Evolutionary conservation across 2,329 filamentous ascomycete genomes (phyloP), one percentile per base, ranked within the genome.

Genomic region (Penicillium frequentans): DNA sequence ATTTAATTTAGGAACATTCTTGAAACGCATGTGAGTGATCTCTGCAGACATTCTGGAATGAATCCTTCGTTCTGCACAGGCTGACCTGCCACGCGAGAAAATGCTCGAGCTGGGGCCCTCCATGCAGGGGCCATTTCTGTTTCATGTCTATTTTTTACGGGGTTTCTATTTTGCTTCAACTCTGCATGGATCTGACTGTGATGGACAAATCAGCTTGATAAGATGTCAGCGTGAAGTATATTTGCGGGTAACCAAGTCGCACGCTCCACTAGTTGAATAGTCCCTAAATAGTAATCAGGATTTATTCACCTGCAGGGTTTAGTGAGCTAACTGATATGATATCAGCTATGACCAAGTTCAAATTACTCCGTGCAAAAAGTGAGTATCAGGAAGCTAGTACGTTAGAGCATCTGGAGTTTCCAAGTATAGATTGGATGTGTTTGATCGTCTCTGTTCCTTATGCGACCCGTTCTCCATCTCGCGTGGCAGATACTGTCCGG

Each of bases 1-100:
- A 16, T 16, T 14, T 29, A 48, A 26, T 45, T 55, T 42, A n/a
- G 44, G 29, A 27, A 29, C 53, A 55, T 51, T 51, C 44, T 27
- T 59, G 54, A 60, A 60, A 59, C 56, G 37, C 52, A 55, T 58
- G 26, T 29, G 45, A 52, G 49, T 21, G 21, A 57, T 52, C 55
- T 33, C 46, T 50, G 50, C 31, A 52, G 19, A 33, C 33, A 46
- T 59, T 59, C 56, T 54, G 42, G 56, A 60, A 59, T 45, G 19
- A 56, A 46, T 58, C 56, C 47, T 58, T 54, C 39, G n/a, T 39
- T 54, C 49, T 54, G 43, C 53, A 49, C 42, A 35, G 46, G 44
- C 24, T 49, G 35, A 39, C 21, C 45, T 48, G 21, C 31, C 43
- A 47, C 46, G 46, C 46, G 46, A 49, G 27, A 19, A 21, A 19